These are phyloP conservation scores for Alloteropsis semialata DNA, from an alignment of 176 grass and related monocot species.

Conservation along the genomic window DNA sequence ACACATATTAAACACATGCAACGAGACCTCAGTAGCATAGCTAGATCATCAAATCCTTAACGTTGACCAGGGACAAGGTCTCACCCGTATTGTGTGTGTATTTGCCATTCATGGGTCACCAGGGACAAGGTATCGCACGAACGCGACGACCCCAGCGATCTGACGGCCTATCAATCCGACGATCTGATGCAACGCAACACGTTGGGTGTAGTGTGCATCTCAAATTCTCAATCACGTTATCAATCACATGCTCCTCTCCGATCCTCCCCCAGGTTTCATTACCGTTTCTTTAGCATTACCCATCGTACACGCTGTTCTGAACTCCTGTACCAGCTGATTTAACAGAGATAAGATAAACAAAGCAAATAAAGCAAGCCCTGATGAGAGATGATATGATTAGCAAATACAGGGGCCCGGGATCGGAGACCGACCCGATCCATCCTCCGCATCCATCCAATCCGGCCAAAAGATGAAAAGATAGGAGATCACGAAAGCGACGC, in stretches of 20 bases:
- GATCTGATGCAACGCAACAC: background rate
- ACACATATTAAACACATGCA: too few relatives aligned
- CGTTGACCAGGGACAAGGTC: too few relatives aligned
- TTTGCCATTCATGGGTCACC: too few relatives aligned
- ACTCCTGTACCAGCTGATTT: constrained; percentile 26
- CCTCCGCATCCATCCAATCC: background rate
- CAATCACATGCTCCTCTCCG: background rate
- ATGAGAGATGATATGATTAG: too few relatives aligned
- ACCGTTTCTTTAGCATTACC: background rate
- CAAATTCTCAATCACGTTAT: background rate
- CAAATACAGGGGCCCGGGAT: background rate
- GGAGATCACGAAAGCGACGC: constrained; percentile 33
- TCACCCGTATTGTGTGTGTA: too few relatives aligned
- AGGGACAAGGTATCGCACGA: too few relatives aligned
- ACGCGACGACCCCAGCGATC: background rate
- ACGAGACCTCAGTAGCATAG: too few relatives aligned
- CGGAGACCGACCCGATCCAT: background rate
- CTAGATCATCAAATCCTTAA: too few relatives aligned
- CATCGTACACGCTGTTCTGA: background rate
- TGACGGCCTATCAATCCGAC: background rate
- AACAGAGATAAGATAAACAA: constrained; percentile 18
- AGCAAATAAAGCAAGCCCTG: background rate
- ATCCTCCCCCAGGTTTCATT: too few relatives aligned
- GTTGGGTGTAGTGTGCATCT: background rate
- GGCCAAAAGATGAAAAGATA: too few relatives aligned